These are phyloP conservation scores for Boletus vinaceobasis DNA, from an alignment of 768 basidiomycete species.

Conservation along the genomic window DNA sequence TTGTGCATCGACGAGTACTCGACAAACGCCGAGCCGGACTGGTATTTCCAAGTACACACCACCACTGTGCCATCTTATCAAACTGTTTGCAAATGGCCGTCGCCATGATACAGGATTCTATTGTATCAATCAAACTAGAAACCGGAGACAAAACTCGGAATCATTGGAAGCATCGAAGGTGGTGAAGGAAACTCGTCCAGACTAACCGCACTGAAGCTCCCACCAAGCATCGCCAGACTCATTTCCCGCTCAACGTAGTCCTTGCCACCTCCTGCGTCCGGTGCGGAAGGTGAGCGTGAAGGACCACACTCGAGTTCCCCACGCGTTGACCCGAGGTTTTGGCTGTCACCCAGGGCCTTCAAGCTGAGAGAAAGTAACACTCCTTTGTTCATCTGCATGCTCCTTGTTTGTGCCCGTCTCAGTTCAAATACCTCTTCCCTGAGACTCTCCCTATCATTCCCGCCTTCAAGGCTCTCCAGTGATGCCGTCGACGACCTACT, in stretches of 20 bases:
- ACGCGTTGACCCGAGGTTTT: background rate
- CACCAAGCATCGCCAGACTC: constrained; percentile 29
- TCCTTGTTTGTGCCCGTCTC: constrained; percentile 46
- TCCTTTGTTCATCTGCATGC: constrained; percentile 49
- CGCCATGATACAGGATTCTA: background rate
- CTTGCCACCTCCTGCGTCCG: constrained; percentile 5
- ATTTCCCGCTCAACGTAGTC: constrained; percentile 13
- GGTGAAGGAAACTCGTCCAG: constrained; percentile 48
- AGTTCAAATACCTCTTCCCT: constrained; percentile 42
- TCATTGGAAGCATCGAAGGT: constrained; percentile 33
- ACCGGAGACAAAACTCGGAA: constrained; percentile 28
- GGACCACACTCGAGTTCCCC: constrained; percentile 1
- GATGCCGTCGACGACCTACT: constrained; percentile 23
- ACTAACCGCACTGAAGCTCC: constrained; percentile 40
- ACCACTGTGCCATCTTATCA: background rate
- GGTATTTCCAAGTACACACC: background rate
- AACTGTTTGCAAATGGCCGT: background rate
- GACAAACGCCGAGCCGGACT: background rate
- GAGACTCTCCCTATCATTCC: constrained; percentile 14
- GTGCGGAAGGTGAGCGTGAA: constrained; percentile 1
- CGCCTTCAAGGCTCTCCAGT: constrained; percentile 20
- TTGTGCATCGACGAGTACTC: background rate
- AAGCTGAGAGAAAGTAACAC: constrained; percentile 36
- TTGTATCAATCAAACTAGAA: constrained; percentile 13
- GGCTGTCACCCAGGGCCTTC: constrained; percentile 4